Conservation (phyloP, 345 rosid species). For the Citrus hindsii region DNA sequence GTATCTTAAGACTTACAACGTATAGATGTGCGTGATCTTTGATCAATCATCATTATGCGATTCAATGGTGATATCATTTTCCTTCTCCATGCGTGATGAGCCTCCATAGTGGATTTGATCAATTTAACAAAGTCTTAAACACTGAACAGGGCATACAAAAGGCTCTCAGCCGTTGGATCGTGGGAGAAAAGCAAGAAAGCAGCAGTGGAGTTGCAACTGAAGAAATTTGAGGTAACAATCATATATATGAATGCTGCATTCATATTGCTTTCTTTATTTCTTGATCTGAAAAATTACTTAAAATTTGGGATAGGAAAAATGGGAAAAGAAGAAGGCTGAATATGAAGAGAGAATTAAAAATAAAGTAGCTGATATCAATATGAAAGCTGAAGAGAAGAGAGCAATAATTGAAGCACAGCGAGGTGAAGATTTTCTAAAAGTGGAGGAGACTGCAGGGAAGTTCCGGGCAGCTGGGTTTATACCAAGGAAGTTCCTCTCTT, state of each 20-base stretch:
- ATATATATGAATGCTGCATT: too few species aligned
- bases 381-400: constrained; percentile 62
- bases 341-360: constrained; percentile 52
- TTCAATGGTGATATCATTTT: too few species aligned
- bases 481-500: constrained; percentile 42
- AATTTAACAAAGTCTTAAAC: not conserved
- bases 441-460: constrained; percentile 46
- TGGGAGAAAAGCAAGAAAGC: constrained; percentile 73
- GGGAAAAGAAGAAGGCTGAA: constrained; percentile 58
- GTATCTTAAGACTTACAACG: not conserved
- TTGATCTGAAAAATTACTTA: too few species aligned
- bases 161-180: constrained; percentile 40
- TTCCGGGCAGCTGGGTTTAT: constrained; percentile 40
- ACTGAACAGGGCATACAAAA: constrained; percentile 54
- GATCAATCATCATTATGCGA: not conserved
- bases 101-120: not conserved
- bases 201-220: constrained; percentile 45
- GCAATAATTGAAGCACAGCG: constrained; percentile 48
- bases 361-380: constrained; percentile 53
- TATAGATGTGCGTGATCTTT: too few species aligned
- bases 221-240: constrained; percentile 51
- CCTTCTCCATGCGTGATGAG: not conserved
- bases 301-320: constrained; percentile 39
- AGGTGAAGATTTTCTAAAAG: constrained; percentile 37
- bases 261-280: too few species aligned